Percentiles rank a stretch among this genome's conserved stretches.
phyloP scores from a whole-genome alignment of 495 filamentous ascomycete species.

The Talaromyces proteolyticus region DNA sequence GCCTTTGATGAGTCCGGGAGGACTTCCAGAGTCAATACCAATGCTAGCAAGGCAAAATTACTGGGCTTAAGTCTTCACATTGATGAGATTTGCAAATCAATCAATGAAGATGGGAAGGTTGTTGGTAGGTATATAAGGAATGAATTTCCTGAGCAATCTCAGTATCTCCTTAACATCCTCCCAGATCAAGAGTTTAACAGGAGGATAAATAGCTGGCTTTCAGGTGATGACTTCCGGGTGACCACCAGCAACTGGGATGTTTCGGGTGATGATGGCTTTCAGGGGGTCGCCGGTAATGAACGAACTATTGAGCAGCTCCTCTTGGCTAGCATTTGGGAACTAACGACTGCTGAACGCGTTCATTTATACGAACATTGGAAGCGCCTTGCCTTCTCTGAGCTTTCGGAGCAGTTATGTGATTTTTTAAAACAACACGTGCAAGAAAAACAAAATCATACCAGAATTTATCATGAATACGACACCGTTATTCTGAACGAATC shows the following conservation, averaged over 20 bases:
- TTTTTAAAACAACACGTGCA: slow-evolving; percentile 23
- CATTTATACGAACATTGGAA: slow-evolving; percentile 8
- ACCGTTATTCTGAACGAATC: slow-evolving; percentile 25
- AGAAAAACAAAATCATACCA: slow-evolving; percentile 18
- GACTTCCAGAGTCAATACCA: too few relatives aligned
- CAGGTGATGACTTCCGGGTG: slow-evolving; percentile 3
- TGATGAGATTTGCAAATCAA: neutral
- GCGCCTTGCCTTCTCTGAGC: slow-evolving; percentile 27
- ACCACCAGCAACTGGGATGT: neutral
- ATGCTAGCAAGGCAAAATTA: neutral
- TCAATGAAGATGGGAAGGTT: neutral
- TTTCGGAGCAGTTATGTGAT: slow-evolving; percentile 27
- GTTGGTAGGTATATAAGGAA: neutral
- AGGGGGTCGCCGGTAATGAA: too few relatives aligned
- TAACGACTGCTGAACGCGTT: slow-evolving; percentile 15
- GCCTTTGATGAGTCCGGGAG: slow-evolving; percentile 4
- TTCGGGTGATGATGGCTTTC: too few relatives aligned
- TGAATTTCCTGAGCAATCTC: neutral
- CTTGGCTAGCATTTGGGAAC: slow-evolving; percentile 2
- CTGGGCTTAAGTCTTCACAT: neutral
- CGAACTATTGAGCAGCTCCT: slow-evolving; percentile 8
- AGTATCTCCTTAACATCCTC: neutral
- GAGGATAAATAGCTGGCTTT: neutral
- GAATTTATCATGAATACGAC: slow-evolving; percentile 29
- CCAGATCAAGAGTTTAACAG: neutral